Base-by-base conservation (phyloP, 2,329 filamentous ascomycete genomes). In the Verticillium albo-atrum region DNA sequence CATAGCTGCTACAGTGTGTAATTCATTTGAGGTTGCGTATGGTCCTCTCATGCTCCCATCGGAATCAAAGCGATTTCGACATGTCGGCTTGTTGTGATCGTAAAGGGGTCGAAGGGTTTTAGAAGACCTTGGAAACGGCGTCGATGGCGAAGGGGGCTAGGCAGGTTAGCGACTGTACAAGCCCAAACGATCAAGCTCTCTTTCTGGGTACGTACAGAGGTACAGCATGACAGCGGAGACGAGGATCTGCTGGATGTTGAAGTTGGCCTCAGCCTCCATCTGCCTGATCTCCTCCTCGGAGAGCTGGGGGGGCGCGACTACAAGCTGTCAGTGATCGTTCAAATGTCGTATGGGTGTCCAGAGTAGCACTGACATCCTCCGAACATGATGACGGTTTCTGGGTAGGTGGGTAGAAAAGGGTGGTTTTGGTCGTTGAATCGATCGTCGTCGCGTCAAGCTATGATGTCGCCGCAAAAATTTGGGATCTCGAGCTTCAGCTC, bases 151-250 rank as follows among this genome's bases (percentile, higher is more conserved):
- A 87, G 57, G 84, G 84, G 59, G 83, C 84, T 87, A 20, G 2
- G 35, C 20, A 34, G 47, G 25, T 53, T 30, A 53, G 51, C 25
- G 6, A 17, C 3, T 25, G n/a, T 14, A 23, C 9, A 23, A 23
- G 9, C 25, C 20, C 10, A 50, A 3, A 14, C 7, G 30, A 14
- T n/a, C n/a, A 32, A 32, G 30, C 7, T 9, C 30, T 32, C 14
- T 3, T 32, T 12, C 9, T 10, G 14, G 14, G 30, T 3, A 72
- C 89, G 60, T 85, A 95, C 91, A 91, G 62, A 95, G 77, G 72
- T 94, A 94, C 55, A 95, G 82, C 55, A 90, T 74, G 42, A 88
- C 79, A 63, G 87, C 87, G 17, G 86, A 85, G 42, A 84, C 82
- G 58, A 88, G 71, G 63, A 89, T 89, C 68, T 81, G 82, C 77